Evolutionary conservation across 306 rosid genomes (phyloP).

Genomic region (Fagus crenata): DNA sequence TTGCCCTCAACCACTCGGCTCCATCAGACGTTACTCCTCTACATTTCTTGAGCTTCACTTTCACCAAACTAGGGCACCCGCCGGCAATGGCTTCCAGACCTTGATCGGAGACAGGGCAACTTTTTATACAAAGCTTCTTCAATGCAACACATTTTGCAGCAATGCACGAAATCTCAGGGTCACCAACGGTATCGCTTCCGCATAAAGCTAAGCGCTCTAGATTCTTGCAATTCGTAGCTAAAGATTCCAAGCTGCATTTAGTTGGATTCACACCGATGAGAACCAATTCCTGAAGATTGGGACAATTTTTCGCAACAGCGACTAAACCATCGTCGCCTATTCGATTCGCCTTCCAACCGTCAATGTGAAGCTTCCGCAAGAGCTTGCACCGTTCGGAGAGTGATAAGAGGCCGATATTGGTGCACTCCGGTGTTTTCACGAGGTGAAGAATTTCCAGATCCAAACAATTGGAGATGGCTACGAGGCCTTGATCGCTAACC

Average conservation of each 20-base stretch:
- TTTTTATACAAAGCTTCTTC: constrained; percentile 93
- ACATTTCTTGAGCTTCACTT: constrained; percentile 94
- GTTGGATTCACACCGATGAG: constrained; percentile 95
- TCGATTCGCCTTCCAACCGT: constrained; percentile 91
- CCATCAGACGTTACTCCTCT: constrained; percentile 78
- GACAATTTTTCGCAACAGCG: constrained; percentile 72
- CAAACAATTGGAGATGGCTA: constrained; percentile 65
- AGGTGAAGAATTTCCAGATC: constrained; percentile 88
- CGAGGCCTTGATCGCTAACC: constrained; percentile 73
- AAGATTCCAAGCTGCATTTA: constrained; percentile 62
- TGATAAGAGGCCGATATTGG: constrained; percentile 66
- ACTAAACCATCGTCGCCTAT: constrained; percentile 87
- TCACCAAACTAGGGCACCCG: constrained; percentile 97
- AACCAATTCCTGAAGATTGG: constrained; percentile 82
- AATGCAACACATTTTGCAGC: constrained; percentile 83
- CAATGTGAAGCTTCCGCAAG: constrained; percentile 87
- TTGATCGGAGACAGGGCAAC: constrained; percentile 80
- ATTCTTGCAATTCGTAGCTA: constrained; percentile 82
- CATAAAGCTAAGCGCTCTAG: constrained; percentile 92
- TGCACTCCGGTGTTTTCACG: constrained; percentile 90
- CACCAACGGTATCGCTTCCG: constrained; percentile 91
- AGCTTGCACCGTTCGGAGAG: constrained; percentile 79
- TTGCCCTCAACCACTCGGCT: constrained; percentile 71
- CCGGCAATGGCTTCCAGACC: constrained; percentile 79
- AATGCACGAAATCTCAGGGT: constrained; percentile 81